Evolutionary conservation across 495 filamentous ascomycete species (phyloP).

Genomic region (Trichodelitschia bisporula): DNA sequence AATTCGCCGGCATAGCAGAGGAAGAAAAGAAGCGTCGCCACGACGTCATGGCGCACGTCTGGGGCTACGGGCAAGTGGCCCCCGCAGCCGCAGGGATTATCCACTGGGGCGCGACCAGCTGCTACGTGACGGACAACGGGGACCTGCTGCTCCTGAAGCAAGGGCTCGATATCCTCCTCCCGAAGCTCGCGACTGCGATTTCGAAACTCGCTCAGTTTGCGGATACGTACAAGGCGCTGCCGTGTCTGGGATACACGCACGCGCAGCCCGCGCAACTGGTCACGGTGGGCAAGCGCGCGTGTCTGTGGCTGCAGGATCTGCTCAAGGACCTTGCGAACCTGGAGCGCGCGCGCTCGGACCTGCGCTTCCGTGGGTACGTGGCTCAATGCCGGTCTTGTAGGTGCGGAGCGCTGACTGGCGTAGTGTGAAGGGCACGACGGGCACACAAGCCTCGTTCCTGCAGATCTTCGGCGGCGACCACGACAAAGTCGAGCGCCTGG

Average conservation of each 20-base stretch:
- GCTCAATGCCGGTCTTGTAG: too few species aligned
- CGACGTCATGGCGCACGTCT: slow-evolving; percentile 37
- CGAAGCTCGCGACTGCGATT: slow-evolving; percentile 69
- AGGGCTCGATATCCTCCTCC: slow-evolving; percentile 49
- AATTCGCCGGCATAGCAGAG: slow-evolving; percentile 48
- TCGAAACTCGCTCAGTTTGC: slow-evolving; percentile 59
- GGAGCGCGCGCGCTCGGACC: slow-evolving; percentile 42
- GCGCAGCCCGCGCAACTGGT: slow-evolving; percentile 43
- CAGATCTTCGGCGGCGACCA: slow-evolving; percentile 62
- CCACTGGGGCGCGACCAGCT: slow-evolving; percentile 40
- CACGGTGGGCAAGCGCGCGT: slow-evolving; percentile 60
- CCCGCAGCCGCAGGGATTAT: slow-evolving; percentile 74
- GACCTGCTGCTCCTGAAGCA: slow-evolving; percentile 59
- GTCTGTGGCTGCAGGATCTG: slow-evolving; percentile 73
- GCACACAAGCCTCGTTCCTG: slow-evolving; percentile 59
- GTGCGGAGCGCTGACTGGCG: too few species aligned
- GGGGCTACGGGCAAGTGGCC: slow-evolving; percentile 45
- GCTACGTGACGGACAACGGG: slow-evolving; percentile 47
- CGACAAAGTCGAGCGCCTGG: slow-evolving; percentile 47
- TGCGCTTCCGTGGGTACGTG: slow-evolving; percentile 67
- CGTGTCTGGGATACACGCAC: slow-evolving; percentile 65
- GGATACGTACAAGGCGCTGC: slow-evolving; percentile 41
- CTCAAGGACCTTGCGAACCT: slow-evolving; percentile 69
- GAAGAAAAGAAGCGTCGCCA: slow-evolving; percentile 58
- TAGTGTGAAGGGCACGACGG: slow-evolving; percentile 34